A percentile compares a stretch with the other conserved stretches of the same genome.
Conservation (phyloP, 495 filamentous ascomycete species). For the Annulohypoxylon nitens region DNA sequence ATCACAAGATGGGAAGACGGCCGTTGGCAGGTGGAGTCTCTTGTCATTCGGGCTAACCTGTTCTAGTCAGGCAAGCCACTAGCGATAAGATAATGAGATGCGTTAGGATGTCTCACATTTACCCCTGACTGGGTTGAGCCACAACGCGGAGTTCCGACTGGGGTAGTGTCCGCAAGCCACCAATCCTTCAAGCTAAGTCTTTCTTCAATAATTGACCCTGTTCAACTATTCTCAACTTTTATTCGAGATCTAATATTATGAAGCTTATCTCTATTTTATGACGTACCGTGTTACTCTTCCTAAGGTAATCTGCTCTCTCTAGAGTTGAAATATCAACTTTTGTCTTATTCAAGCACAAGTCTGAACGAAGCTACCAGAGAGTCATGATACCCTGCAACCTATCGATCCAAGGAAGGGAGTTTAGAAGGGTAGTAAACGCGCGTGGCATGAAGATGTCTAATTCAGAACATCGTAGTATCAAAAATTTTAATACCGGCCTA, state of each 20-base stretch:
- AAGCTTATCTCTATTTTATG: no score
- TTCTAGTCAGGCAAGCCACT: slow-evolving; percentile 1
- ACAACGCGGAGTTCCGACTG: background rate
- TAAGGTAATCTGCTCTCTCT: background rate
- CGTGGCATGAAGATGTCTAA: slow-evolving; percentile 11
- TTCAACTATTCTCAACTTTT: background rate
- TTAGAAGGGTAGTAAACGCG: slow-evolving; percentile 9
- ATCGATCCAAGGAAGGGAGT: slow-evolving; percentile 6
- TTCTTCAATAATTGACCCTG: background rate
- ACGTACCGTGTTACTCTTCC: background rate
- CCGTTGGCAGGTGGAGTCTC: slow-evolving; percentile 9
- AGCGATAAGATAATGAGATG: slow-evolving; percentile 8
- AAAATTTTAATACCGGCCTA: background rate
- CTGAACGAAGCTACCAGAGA: background rate
- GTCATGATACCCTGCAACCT: slow-evolving; percentile 17
- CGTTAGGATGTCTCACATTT: background rate
- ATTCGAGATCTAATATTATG: background rate
- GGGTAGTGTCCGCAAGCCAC: background rate
- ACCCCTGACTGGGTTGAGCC: background rate
- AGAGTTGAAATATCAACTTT: slow-evolving; percentile 2
- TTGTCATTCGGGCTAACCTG: slow-evolving; percentile 8
- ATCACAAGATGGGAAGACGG: slow-evolving; percentile 3
- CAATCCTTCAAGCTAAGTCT: background rate
- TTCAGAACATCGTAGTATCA: slow-evolving; percentile 18
- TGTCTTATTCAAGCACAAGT: slow-evolving; percentile 9